Evolutionary conservation across 345 rosid genomes (phyloP).

Genomic region (Clarkia xantiana): DNA sequence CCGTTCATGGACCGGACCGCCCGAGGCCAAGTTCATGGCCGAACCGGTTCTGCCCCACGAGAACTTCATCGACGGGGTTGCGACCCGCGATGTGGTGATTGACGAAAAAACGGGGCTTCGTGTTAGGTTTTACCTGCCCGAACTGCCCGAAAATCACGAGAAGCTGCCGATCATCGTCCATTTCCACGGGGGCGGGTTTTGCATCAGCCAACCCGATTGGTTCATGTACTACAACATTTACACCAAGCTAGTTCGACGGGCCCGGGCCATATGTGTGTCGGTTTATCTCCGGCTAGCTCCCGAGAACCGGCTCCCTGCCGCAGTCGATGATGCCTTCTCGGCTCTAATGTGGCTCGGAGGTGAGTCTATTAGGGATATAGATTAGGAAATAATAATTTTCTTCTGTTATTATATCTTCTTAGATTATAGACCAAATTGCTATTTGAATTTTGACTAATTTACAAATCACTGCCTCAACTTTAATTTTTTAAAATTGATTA

Average conservation of each 20-base stretch:
- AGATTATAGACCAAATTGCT: no score
- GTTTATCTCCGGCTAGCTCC: conserved; percentile 28
- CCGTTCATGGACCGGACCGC: conserved; percentile 54
- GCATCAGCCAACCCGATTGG: conserved; percentile 31
- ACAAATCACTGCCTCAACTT: no score
- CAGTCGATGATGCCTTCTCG: conserved; percentile 23
- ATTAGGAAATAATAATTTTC: no score
- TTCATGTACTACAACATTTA: conserved; percentile 22
- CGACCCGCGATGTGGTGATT: conserved; percentile 28
- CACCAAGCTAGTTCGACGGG: conserved; percentile 16
- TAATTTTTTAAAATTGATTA: no score
- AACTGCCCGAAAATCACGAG: neutral
- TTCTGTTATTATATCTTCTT: no score
- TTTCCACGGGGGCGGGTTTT: conserved; percentile 42
- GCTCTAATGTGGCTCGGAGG: conserved; percentile 35
- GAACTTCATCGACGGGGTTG: conserved; percentile 31
- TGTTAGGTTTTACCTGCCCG: conserved; percentile 39
- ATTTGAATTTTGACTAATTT: no score
- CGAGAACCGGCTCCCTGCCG: conserved; percentile 31
- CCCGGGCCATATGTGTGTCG: conserved; percentile 26
- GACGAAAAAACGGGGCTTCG: conserved; percentile 16
- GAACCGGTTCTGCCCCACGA: conserved; percentile 40
- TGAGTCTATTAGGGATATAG: no score
- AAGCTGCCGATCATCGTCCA: conserved; percentile 39
- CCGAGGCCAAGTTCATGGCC: conserved; percentile 40